Evolutionary conservation across 116 monocot genomes (phyloP).

Genomic region (Posidonia oceanica): DNA sequence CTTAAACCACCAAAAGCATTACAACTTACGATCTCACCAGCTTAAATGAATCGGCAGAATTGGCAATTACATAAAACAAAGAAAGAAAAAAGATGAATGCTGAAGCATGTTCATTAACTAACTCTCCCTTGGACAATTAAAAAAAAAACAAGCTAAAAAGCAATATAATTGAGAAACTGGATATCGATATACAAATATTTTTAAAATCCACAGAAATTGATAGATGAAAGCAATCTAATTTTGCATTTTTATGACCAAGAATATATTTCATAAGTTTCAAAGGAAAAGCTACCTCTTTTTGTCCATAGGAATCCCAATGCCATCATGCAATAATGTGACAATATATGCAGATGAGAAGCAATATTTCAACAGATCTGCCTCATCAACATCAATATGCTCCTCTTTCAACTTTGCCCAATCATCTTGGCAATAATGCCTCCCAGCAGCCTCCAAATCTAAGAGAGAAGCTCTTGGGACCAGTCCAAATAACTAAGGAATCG

Average conservation of each 20-base stretch:
- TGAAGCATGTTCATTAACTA: too few relatives aligned
- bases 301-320: slow-evolving; percentile 49
- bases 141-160: background rate
- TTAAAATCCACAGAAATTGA: background rate
- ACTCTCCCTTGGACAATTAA: too few relatives aligned
- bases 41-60: too few relatives aligned
- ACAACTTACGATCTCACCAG: too few relatives aligned
- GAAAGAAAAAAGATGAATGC: too few relatives aligned
- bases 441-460: slow-evolving; percentile 48
- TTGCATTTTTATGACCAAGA: background rate
- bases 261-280: background rate
- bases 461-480: slow-evolving; percentile 35
- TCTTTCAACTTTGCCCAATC: slow-evolving; percentile 46
- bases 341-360: slow-evolving; percentile 82
- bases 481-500: slow-evolving; percentile 51
- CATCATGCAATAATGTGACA: slow-evolving; percentile 57
- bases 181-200: background rate
- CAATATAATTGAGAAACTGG: too few relatives aligned
- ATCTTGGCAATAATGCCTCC: slow-evolving; percentile 52
- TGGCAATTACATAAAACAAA: too few relatives aligned
- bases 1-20: too few relatives aligned
- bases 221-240: background rate
- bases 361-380: slow-evolving; percentile 56
- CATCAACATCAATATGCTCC: slow-evolving; percentile 27
- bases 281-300: slow-evolving; percentile 35